Evolutionary conservation across 2,329 filamentous ascomycete genomes (phyloP).

Genomic region (Fusarium sp.): DNA sequence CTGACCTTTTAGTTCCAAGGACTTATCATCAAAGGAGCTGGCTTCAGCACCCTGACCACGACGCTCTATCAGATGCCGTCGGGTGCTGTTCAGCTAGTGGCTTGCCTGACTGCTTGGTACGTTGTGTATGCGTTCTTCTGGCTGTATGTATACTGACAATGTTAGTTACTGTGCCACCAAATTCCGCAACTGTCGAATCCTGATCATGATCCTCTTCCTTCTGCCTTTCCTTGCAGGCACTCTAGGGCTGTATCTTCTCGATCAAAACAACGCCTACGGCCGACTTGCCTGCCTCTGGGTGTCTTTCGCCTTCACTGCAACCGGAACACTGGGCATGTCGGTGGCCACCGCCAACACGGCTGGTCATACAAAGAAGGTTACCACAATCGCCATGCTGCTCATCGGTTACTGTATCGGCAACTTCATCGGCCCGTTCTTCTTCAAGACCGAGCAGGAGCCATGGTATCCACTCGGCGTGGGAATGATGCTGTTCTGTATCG

Average conservation of each 20-base stretch:
- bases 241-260: conserved; percentile 16
- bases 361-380: conserved; percentile 52
- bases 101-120: conserved; percentile 31
- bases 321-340: conserved; percentile 40
- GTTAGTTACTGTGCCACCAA: conserved; percentile 20
- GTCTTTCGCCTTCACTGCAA: conserved; percentile 38
- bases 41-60: conserved; percentile 30
- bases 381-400: conserved; percentile 56
- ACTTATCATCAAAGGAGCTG: conserved; percentile 38
- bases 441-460: conserved; percentile 39
- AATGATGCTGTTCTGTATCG: conserved; percentile 33
- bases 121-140: background rate
- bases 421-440: conserved; percentile 53
- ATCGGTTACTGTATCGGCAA: conserved; percentile 54
- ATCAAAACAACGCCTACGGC: conserved; percentile 18
- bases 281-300: conserved; percentile 42
- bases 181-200: conserved; percentile 14
- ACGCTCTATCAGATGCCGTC: conserved; percentile 36
- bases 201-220: conserved; percentile 21
- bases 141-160: background rate
- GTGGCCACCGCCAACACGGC: conserved; percentile 40
- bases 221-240: conserved; percentile 18
- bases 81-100: conserved; percentile 25
- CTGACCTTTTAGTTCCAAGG: conserved; percentile 35
- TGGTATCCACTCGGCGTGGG: conserved; percentile 19